Conservation (phyloP, 2,329 filamentous ascomycete genomes). For the Apiospora phragmitis region DNA sequence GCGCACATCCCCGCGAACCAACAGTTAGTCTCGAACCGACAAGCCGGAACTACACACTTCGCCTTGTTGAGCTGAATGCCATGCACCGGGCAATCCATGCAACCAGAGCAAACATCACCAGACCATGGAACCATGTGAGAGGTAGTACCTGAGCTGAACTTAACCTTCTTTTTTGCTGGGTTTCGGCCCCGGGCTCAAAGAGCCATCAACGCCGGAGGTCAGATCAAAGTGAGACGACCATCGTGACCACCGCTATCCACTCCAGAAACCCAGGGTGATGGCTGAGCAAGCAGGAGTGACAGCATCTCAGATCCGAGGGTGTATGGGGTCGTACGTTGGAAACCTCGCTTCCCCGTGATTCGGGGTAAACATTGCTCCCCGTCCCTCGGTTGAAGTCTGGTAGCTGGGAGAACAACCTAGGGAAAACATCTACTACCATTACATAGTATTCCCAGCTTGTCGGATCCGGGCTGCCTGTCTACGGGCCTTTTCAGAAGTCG, state of each 20-base stretch:
- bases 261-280: neutral
- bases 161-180: neutral
- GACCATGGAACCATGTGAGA: neutral
- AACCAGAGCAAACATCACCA: neutral
- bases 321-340: neutral
- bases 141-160: neutral
- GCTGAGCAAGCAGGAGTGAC: neutral
- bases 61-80: neutral
- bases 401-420: neutral
- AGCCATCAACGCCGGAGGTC: neutral
- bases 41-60: neutral
- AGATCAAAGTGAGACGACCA: slow-evolving; percentile 1
- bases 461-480: neutral
- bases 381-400: neutral
- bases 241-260: neutral
- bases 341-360: neutral
- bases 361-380: neutral
- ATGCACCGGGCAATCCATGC: neutral
- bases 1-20: neutral
- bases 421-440: neutral
- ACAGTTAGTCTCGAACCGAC: neutral
- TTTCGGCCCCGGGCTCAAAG: neutral
- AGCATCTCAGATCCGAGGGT: neutral
- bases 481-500: neutral
- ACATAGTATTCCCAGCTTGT: neutral